phyloP scores from a whole-genome alignment of 2,329 filamentous ascomycete species.

The Stenocarpella maydis region DNA sequence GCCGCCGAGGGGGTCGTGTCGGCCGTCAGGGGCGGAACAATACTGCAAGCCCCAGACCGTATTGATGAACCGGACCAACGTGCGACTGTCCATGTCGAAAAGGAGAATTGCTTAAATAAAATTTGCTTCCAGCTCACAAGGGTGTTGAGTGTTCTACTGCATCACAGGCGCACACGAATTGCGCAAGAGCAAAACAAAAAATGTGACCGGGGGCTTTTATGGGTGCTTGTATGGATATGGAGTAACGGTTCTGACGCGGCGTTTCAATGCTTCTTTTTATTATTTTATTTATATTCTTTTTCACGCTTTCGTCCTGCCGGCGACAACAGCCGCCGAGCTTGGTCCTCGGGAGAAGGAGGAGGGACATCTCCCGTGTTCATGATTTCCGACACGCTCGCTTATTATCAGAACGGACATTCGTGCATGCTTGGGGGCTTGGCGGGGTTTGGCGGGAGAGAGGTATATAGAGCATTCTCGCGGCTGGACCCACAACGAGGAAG shows the following conservation, averaged over 20 bases:
- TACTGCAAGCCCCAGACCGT: slow-evolving; percentile 33
- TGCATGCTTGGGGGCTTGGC: neutral
- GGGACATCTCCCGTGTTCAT: neutral
- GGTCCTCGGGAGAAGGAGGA: neutral
- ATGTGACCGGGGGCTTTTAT: slow-evolving; percentile 15
- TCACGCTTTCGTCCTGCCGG: neutral
- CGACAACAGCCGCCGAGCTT: neutral
- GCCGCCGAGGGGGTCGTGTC: slow-evolving; percentile 33
- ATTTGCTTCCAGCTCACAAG: neutral
- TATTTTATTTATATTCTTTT: too few relatives aligned
- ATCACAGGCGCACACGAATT: slow-evolving; percentile 3
- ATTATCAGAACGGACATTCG: slow-evolving; percentile 1
- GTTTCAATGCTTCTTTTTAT: neutral
- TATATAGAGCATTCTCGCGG: slow-evolving; percentile 26
- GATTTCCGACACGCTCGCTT: slow-evolving; percentile 21
- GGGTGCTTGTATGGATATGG: slow-evolving; percentile 12
- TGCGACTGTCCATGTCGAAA: neutral
- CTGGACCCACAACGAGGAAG: slow-evolving; percentile 19
- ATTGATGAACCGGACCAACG: slow-evolving; percentile 1
- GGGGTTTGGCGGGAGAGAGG: neutral
- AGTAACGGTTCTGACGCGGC: slow-evolving; percentile 23
- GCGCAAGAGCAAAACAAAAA: slow-evolving; percentile 20
- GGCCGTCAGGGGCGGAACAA: slow-evolving; percentile 35
- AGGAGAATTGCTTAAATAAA: neutral
- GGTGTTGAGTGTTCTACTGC: neutral